Evolutionary conservation across 2,329 filamentous ascomycete species (phyloP), one percentile per base, ranked within the genome.

Genomic region (Aspergillus texensis): DNA sequence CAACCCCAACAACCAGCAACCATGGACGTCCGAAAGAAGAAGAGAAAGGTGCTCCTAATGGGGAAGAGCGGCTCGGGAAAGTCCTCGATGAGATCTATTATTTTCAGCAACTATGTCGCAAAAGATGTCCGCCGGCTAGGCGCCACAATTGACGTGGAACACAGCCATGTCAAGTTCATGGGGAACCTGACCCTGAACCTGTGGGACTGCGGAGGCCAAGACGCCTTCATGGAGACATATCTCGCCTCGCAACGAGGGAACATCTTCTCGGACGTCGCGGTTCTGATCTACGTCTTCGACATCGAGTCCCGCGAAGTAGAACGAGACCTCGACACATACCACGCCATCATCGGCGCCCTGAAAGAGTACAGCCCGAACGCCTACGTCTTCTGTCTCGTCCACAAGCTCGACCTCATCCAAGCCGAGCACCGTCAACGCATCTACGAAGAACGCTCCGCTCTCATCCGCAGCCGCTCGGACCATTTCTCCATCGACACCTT

Each of bases 261-360:
- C 80, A 94, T 99, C 78, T 99, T 99, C 82, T 93, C 90, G 74
- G 94, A 95, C 77, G 95, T 97, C 65, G 94, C 94, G 57, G 95
- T 98, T 58, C 87, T 99, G 63, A 98, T 99, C 79, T 99, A 99
- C 82, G 95, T 99, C 78, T 99, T 99, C 81, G 95, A 99, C 77
- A 96, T 98, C 70, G 95, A 98, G 78, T 96, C 92, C 21, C 91
- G 93, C 75, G 95, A 98, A 78, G 93, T 97, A 72, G 92, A 95
- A 66, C 91, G 93, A 71, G 95, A 99, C 77, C 88, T 98, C 58
- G 89, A 94, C 62, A 97, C 93, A 63, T 99, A 98, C 82, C 89
- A 90, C 58, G 91, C 92, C 69, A 95, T 98, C 76, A 92, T 98
- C 70, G 88, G 90, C 57, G 95, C 95, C 0, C 85, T 99, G 45